A percentile compares a stretch with the other conserved stretches of the same genome.
These are phyloP conservation scores for Lachancea waltii DNA, from an alignment of 805 yeast genomes.

Conservation along the genomic window DNA sequence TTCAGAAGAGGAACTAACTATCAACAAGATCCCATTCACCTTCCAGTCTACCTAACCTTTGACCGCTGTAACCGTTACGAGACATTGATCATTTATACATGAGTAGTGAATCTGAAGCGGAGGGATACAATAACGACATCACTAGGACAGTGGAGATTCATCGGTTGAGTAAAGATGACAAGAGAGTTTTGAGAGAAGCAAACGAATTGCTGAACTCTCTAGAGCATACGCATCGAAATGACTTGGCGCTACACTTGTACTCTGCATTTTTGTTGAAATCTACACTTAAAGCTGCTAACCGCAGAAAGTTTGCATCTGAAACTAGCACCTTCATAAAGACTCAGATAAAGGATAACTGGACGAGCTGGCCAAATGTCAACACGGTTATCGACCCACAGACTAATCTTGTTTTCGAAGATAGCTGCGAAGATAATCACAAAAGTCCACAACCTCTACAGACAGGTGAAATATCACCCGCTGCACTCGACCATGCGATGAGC, in stretches of 20 bases:
- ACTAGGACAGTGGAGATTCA: not conserved
- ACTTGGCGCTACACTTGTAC: slow-evolving; percentile 61
- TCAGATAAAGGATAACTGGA: slow-evolving; percentile 38
- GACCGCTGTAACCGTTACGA: no score
- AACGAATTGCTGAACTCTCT: slow-evolving; percentile 34
- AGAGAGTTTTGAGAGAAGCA: slow-evolving; percentile 13
- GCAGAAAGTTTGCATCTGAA: slow-evolving; percentile 28
- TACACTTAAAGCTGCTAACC: slow-evolving; percentile 23
- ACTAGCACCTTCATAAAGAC: slow-evolving; percentile 32
- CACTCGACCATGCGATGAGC: slow-evolving; percentile 20
- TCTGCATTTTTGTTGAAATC: slow-evolving; percentile 40
- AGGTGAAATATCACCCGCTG: slow-evolving; percentile 23
- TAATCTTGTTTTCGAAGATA: slow-evolving; percentile 23
- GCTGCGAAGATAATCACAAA: not conserved
- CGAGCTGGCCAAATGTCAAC: slow-evolving; percentile 52
- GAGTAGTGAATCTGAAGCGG: not conserved
- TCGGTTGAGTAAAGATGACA: not conserved
- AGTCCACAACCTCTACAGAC: slow-evolving; percentile 7
- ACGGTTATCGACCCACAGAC: slow-evolving; percentile 28
- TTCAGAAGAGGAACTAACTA: no score
- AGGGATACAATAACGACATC: not conserved
- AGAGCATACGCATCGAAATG: slow-evolving; percentile 46
- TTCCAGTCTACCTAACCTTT: no score
- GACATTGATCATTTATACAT: no score
- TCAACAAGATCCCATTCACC: no score